Conservation (phyloP, 768 basidiomycete species). For the Holtermanniella nyarrowii region DNA sequence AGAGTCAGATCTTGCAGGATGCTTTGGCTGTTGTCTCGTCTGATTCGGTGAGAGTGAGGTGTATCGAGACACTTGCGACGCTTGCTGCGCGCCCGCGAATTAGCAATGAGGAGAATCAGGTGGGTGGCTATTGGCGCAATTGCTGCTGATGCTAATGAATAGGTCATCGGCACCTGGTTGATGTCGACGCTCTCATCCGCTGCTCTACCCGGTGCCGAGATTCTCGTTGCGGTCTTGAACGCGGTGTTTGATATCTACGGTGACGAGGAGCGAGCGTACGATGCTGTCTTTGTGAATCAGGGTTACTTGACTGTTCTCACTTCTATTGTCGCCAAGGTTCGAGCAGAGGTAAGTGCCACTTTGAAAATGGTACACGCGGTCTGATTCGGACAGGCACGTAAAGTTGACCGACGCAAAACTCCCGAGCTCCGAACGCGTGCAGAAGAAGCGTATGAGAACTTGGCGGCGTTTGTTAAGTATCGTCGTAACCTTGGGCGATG, state of each 20-base stretch:
- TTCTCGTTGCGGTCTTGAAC: conserved; percentile 65
- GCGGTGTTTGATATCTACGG: conserved; percentile 88
- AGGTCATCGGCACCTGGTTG: conserved; percentile 38
- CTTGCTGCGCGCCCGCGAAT: conserved; percentile 59
- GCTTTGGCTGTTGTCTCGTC: conserved; percentile 53
- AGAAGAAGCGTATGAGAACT: conserved; percentile 44
- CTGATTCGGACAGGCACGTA: conserved; percentile 31
- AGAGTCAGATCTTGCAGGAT: conserved; percentile 51
- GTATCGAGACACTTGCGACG: conserved; percentile 74
- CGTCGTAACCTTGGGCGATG: conserved; percentile 23
- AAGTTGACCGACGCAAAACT: conserved; percentile 42
- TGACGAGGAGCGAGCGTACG: conserved; percentile 70
- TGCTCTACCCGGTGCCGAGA: conserved; percentile 49
- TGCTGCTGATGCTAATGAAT: neutral
- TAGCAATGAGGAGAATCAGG: conserved; percentile 58
- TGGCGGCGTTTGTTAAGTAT: conserved; percentile 44
- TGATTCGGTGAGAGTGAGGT: conserved; percentile 55
- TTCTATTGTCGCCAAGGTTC: conserved; percentile 29
- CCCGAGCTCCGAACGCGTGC: conserved; percentile 38
- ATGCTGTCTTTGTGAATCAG: conserved; percentile 43
- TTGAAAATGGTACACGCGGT: neutral
- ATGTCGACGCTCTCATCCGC: conserved; percentile 45
- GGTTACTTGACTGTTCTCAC: conserved; percentile 36
- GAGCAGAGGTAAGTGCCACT: conserved; percentile 36
- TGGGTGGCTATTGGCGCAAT: conserved; percentile 29